Conservation (phyloP, 2,329 filamentous ascomycete genomes). For the Botrytis fabae region DNA sequence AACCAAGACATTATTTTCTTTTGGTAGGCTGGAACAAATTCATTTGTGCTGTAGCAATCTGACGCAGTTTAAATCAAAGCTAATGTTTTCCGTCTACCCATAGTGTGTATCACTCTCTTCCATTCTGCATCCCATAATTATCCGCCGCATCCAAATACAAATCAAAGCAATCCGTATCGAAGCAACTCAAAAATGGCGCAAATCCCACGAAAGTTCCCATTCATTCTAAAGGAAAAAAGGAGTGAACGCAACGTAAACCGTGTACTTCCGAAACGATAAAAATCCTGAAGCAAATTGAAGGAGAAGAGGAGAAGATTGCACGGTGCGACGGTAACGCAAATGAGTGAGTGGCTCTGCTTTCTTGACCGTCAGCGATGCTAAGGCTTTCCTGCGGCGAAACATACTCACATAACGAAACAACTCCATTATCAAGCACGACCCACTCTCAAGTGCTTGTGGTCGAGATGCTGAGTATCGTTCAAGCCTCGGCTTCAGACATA, state of each 20-base stretch:
- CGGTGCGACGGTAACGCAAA: background rate
- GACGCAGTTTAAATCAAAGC: background rate
- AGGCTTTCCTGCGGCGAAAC: background rate
- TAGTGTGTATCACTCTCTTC: background rate
- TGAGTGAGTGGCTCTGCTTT: too few relatives aligned
- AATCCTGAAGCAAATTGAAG: background rate
- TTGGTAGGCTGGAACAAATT: too few relatives aligned
- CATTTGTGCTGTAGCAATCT: background rate
- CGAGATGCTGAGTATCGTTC: background rate
- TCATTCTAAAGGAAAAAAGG: background rate
- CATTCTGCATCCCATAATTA: background rate
- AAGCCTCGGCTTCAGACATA: background rate
- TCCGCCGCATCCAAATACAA: background rate
- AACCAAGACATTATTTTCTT: background rate
- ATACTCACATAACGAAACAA: background rate
- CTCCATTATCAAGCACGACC: background rate
- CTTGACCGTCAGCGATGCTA: background rate
- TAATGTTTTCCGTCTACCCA: background rate
- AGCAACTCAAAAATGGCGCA: background rate
- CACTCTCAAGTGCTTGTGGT: background rate
- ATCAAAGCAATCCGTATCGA: background rate
- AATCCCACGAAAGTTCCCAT: background rate
- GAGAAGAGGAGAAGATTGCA: too few relatives aligned
- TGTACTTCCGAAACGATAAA: background rate
- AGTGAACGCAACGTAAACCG: background rate